phyloP scores from a whole-genome alignment of 305 asterid species.

The Fraxinus nigra region DNA sequence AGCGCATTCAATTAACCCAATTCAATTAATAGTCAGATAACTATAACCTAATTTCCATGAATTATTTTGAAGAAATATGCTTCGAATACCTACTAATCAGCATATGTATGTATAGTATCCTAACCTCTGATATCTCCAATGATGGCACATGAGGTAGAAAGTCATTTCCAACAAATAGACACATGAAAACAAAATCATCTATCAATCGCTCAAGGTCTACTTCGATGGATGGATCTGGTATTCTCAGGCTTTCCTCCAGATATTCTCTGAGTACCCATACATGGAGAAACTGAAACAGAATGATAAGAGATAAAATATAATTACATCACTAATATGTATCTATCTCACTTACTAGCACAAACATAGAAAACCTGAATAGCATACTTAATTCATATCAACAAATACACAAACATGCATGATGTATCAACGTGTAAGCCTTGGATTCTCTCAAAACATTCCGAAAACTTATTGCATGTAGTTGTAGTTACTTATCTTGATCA shows the following conservation, averaged over 20 bases:
- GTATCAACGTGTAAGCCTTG: not conserved
- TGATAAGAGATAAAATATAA: constrained; percentile 1
- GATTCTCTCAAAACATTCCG: not conserved
- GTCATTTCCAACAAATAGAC: constrained; percentile 62
- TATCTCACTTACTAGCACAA: not conserved
- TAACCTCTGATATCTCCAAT: constrained; percentile 56
- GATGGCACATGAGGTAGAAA: constrained; percentile 63
- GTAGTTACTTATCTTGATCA: not conserved
- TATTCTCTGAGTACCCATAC: constrained; percentile 60
- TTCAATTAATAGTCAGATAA: not conserved
- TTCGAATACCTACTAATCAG: not conserved
- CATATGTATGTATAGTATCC: constrained; percentile 21
- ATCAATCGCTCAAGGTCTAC: constrained; percentile 46
- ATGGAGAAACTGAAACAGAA: constrained; percentile 41
- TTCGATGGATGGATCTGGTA: constrained; percentile 38
- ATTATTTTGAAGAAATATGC: not conserved
- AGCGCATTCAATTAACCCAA: not conserved
- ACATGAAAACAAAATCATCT: constrained; percentile 63
- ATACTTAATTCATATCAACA: not conserved
- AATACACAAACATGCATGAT: not conserved
- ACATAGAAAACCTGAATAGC: constrained; percentile 1
- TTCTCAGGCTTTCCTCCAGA: constrained; percentile 38
- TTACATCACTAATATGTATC: not conserved
- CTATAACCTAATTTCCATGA: not conserved
- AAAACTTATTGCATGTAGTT: not conserved